Evolutionary conservation across 2,329 filamentous ascomycete species (phyloP).

Genomic region (Capronia americana): DNA sequence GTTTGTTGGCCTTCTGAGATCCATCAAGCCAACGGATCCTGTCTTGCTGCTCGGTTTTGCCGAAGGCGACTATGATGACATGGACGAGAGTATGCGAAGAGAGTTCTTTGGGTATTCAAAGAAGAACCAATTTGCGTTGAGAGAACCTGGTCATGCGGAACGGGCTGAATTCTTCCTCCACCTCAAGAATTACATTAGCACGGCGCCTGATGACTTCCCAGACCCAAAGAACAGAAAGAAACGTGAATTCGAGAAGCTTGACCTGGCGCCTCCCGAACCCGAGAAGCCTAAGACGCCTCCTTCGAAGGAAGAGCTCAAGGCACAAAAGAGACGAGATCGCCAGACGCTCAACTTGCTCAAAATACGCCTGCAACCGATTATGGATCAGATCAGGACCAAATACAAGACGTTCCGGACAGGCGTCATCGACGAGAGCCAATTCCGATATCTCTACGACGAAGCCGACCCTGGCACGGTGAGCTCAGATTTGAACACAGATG

Average conservation of each 20-base stretch:
- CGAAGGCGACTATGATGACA: constrained; percentile 72
- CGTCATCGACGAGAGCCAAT: constrained; percentile 74
- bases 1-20: constrained; percentile 80
- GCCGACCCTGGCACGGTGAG: constrained; percentile 71
- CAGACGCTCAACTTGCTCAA: constrained; percentile 86
- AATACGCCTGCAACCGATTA: constrained; percentile 86
- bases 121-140: constrained; percentile 75
- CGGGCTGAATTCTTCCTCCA: constrained; percentile 81
- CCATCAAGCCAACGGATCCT: constrained; percentile 87
- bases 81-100: constrained; percentile 69
- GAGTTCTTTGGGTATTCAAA: constrained; percentile 86
- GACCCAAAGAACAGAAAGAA: constrained; percentile 86
- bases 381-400: constrained; percentile 92
- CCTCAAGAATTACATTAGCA: constrained; percentile 77
- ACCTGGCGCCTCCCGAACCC: constrained; percentile 75
- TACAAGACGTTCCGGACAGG: constrained; percentile 88
- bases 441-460: constrained; percentile 84
- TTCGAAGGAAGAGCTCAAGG: constrained; percentile 80
- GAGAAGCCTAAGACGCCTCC: constrained; percentile 65
- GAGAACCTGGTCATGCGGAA: constrained; percentile 65
- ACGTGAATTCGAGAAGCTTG: constrained; percentile 77
- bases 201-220: constrained; percentile 83
- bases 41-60: constrained; percentile 86
- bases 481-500: constrained; percentile 64
- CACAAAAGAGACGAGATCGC: constrained; percentile 80